A percentile compares a stretch with the other conserved stretches of the same genome.
These are phyloP conservation scores for Delitschia confertaspora DNA, from an alignment of 495 filamentous ascomycete species.

Conservation along the genomic window DNA sequence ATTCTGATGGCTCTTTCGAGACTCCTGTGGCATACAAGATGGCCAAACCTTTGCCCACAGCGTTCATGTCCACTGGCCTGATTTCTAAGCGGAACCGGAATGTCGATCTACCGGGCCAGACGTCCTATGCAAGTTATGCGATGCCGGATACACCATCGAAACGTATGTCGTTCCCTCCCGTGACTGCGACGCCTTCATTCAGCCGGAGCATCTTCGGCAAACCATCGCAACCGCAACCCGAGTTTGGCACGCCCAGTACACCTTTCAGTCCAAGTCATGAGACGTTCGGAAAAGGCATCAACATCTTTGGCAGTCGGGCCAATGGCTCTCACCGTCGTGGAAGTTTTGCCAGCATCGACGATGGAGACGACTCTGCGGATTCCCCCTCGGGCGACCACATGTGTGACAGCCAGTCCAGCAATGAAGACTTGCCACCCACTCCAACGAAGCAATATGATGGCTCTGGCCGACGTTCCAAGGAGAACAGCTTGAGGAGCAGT, in stretches of 20 bases:
- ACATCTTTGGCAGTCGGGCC: constrained; percentile 57
- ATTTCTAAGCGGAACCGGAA: constrained; percentile 73
- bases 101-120: constrained; percentile 43
- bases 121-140: constrained; percentile 39
- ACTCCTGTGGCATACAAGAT: constrained; percentile 80
- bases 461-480: constrained; percentile 37
- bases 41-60: constrained; percentile 72
- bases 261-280: constrained; percentile 53
- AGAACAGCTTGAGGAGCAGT: constrained; percentile 37
- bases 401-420: constrained; percentile 49
- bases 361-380: constrained; percentile 58
- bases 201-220: constrained; percentile 47
- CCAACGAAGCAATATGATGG: constrained; percentile 68
- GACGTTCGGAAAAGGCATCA: constrained; percentile 57
- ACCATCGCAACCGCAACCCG: constrained; percentile 48
- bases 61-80: constrained; percentile 89
- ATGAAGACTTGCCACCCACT: constrained; percentile 79
- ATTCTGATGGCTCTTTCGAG: constrained; percentile 48
- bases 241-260: constrained; percentile 55
- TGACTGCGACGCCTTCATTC: constrained; percentile 30
- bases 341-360: constrained; percentile 70
- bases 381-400: constrained; percentile 47
- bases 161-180: constrained; percentile 56
- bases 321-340: constrained; percentile 50
- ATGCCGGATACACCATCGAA: constrained; percentile 98